Evolutionary conservation across 805 yeast species (phyloP).

Genomic region (Yueomyces sinensis): DNA sequence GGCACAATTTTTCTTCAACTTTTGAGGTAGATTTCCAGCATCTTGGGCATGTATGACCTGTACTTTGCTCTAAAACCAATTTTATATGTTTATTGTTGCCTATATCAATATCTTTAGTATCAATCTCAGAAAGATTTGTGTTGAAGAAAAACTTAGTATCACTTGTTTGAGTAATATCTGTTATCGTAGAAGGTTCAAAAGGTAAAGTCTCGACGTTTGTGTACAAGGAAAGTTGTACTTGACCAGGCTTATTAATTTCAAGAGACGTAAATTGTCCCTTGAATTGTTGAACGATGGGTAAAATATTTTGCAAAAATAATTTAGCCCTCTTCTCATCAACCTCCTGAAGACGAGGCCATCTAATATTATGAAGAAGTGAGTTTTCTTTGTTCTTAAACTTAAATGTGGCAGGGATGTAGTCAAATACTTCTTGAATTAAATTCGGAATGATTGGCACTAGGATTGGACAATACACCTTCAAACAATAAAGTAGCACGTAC

Average conservation of each 20-base stretch:
- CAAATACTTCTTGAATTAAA: conserved; percentile 83
- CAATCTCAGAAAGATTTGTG: conserved; percentile 3
- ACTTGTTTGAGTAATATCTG: conserved; percentile 45
- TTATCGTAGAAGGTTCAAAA: conserved; percentile 30
- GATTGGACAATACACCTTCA: conserved; percentile 49
- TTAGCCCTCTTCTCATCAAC: background rate
- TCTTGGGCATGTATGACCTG: conserved; percentile 65
- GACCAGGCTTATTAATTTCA: conserved; percentile 13
- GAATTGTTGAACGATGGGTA: conserved; percentile 10
- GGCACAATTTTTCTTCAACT: conserved; percentile 43
- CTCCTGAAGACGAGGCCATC: conserved; percentile 1
- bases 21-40: conserved; percentile 76
- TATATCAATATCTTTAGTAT: conserved; percentile 4
- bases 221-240: conserved; percentile 20
- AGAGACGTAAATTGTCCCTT: conserved; percentile 8
- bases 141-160: too few relatives aligned
- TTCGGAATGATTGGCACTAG: conserved; percentile 76
- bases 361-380: too few relatives aligned
- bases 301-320: conserved; percentile 10
- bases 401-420: conserved; percentile 29
- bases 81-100: background rate
- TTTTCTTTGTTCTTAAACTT: background rate
- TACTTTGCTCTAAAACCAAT: conserved; percentile 28
- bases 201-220: conserved; percentile 3
- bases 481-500: conserved; percentile 48